These are phyloP conservation scores for Colletotrichum sp. DNA, from an alignment of 2,329 filamentous ascomycete genomes.

Conservation along the genomic window DNA sequence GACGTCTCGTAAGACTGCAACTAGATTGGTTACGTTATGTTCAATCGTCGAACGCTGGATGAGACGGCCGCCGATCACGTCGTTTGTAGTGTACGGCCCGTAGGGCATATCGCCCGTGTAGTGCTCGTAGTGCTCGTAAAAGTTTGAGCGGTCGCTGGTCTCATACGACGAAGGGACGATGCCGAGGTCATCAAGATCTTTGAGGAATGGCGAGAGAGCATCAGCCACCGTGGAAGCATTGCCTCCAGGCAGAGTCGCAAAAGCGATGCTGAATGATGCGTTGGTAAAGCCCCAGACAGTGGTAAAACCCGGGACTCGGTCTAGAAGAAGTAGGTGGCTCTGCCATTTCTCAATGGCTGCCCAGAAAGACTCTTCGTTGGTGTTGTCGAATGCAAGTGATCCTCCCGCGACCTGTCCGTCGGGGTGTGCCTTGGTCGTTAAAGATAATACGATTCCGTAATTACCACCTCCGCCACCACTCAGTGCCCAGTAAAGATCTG, in stretches of 20 bases:
- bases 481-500: conserved; percentile 61
- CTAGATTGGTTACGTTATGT: neutral
- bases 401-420: conserved; percentile 35
- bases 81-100: conserved; percentile 15
- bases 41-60: conserved; percentile 5
- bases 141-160: neutral
- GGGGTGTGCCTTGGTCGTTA: neutral
- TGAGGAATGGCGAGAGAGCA: neutral
- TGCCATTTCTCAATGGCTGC: neutral
- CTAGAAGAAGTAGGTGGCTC: neutral
- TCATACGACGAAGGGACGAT: neutral
- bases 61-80: neutral
- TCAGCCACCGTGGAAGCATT: neutral
- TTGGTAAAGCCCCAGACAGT: neutral
- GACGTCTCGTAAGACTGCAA: neutral
- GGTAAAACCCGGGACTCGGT: neutral
- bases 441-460: conserved; percentile 51
- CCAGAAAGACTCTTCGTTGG: conserved; percentile 32
- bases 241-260: neutral
- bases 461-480: conserved; percentile 56
- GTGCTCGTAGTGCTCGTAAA: conserved; percentile 33
- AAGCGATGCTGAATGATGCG: neutral
- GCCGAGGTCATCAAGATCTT: neutral
- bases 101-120: conserved; percentile 40
- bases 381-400: conserved; percentile 33